phyloP scores from a whole-genome alignment of 306 rosid species.

The Cyamopsis tetragonoloba region DNA sequence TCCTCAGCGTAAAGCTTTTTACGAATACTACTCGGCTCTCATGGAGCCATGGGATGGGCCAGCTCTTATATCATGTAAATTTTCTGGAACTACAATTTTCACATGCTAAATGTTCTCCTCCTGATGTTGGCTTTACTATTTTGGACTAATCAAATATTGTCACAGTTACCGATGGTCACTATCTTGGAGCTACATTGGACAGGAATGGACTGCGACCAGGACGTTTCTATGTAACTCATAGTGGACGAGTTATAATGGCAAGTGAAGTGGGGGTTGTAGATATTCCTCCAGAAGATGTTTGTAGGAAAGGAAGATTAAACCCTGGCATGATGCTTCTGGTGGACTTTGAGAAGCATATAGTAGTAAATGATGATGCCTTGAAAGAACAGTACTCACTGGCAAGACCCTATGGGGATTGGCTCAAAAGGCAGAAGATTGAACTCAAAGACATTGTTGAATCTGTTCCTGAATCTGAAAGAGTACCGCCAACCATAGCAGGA shows the following conservation, averaged over 20 bases:
- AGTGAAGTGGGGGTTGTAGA: conserved; percentile 99
- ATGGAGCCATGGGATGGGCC: conserved; percentile 99
- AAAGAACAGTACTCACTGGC: conserved; percentile 87
- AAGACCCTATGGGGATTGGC: conserved; percentile 92
- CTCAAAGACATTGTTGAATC: conserved; percentile 74
- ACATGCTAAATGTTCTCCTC: neutral
- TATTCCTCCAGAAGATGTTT: conserved; percentile 83
- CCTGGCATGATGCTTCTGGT: conserved; percentile 99
- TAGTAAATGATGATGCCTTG: conserved; percentile 92
- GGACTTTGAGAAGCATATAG: conserved; percentile 88
- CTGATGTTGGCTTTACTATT: neutral
- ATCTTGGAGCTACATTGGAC: conserved; percentile 98
- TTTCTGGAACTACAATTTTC: conserved; percentile 9
- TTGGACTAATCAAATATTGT: conserved; percentile 11
- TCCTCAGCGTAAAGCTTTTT: conserved; percentile 67
- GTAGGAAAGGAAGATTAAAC: conserved; percentile 89
- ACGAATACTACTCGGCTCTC: conserved; percentile 89
- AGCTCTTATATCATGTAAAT: conserved; percentile 91
- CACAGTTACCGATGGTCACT: conserved; percentile 95
- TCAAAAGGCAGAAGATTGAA: conserved; percentile 79
- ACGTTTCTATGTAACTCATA: conserved; percentile 92
- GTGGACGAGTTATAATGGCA: conserved; percentile 96
- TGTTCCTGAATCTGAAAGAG: conserved; percentile 60
- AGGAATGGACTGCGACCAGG: conserved; percentile 97
- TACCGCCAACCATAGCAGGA: conserved; percentile 71